Percentiles rank a stretch among this genome's conserved stretches.
Conservation (phyloP, 345 rosid genomes). For the Jatropha curcas region DNA sequence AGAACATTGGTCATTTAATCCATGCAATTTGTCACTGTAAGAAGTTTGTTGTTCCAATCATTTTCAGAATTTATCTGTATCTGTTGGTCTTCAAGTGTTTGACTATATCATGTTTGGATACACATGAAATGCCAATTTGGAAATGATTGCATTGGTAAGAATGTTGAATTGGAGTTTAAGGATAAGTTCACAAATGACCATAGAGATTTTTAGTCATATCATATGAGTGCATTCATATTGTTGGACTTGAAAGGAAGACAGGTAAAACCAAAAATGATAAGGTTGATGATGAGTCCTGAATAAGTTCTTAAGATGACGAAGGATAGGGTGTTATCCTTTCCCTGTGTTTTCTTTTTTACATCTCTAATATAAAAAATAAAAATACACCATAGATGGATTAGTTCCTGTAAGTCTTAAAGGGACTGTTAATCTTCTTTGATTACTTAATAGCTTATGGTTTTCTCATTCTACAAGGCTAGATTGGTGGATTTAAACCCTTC, state of each 20-base stretch:
- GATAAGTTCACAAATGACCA: background rate
- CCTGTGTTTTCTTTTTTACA: no score
- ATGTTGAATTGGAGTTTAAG: background rate
- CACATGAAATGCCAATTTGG: background rate
- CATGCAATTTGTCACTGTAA: conserved; percentile 1
- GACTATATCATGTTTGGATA: background rate
- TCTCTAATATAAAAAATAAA: no score
- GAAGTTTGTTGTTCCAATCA: background rate
- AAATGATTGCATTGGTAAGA: background rate
- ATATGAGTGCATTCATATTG: background rate
- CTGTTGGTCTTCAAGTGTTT: background rate
- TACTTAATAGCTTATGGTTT: no score
- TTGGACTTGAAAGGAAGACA: background rate
- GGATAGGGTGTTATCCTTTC: background rate
- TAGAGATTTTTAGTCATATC: background rate
- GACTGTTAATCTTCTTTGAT: no score
- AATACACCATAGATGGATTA: no score
- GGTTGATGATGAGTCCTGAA: no score
- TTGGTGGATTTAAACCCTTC: no score
- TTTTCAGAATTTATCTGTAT: background rate
- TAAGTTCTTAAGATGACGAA: no score
- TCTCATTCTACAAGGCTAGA: no score
- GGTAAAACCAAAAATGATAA: background rate
- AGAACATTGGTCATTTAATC: background rate
- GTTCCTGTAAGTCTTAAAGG: no score